Evolutionary conservation across 345 rosid species (phyloP).

Genomic region (Nephelium lappaceum): DNA sequence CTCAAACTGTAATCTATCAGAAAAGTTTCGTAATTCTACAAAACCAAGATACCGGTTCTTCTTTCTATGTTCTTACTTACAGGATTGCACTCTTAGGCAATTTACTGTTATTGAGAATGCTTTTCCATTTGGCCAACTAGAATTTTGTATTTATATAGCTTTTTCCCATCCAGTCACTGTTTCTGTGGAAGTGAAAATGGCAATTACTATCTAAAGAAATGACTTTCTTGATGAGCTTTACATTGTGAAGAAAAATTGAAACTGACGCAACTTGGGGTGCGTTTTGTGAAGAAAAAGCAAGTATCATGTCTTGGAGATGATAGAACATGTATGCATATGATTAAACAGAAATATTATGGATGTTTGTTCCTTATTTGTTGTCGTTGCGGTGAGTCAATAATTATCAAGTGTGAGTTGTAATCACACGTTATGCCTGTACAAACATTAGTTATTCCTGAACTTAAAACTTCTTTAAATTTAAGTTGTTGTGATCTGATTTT

Average conservation of each 20-base stretch:
- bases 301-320: neutral
- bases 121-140: too few species aligned
- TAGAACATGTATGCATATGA: neutral
- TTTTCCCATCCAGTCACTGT: neutral
- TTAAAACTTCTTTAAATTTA: neutral
- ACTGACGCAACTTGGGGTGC: neutral
- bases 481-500: neutral
- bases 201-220: neutral
- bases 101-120: neutral
- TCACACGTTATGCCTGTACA: neutral
- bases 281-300: neutral
- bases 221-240: conserved; percentile 3
- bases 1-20: neutral
- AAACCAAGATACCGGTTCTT: neutral
- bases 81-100: too few species aligned
- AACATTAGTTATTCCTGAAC: neutral
- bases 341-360: neutral
- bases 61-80: neutral
- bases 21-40: too few species aligned
- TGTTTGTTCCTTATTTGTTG: neutral
- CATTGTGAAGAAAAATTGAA: conserved; percentile 1
- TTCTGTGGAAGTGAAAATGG: neutral
- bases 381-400: neutral
- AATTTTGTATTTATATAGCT: neutral
- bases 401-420: too few species aligned